Percentiles rank a stretch among this genome's conserved stretches.
Conservation (phyloP, 192 early-diverging fungal genomes). For the Phycomyces nitens region DNA sequence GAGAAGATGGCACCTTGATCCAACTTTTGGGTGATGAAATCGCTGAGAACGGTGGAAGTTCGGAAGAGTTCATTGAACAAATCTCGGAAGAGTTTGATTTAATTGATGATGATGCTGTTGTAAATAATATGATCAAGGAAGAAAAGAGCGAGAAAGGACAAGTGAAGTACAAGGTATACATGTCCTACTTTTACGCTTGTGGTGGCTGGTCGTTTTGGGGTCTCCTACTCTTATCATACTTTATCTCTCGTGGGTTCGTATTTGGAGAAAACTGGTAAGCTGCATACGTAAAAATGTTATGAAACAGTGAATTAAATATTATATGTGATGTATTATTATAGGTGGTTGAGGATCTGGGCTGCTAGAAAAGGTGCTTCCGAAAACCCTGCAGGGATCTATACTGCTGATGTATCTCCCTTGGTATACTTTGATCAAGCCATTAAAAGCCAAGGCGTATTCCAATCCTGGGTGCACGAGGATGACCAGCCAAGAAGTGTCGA, state of each 20-base stretch:
- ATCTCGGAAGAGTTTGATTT: constrained; percentile 34
- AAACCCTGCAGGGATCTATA: no score
- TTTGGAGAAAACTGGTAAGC: constrained; percentile 62
- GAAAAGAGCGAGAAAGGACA: constrained; percentile 83
- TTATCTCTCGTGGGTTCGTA: constrained; percentile 31
- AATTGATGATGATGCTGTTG: constrained; percentile 18
- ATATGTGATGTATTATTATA: no score
- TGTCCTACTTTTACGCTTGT: constrained; percentile 70
- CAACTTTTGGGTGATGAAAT: constrained; percentile 37
- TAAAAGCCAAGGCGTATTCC: constrained; percentile 6
- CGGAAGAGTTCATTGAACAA: constrained; percentile 34
- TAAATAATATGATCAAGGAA: constrained; percentile 68
- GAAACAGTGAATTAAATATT: no score
- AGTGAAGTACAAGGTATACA: constrained; percentile 73
- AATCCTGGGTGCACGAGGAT: constrained; percentile 3
- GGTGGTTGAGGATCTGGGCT: no score
- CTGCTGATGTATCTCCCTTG: not conserved
- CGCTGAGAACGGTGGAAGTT: constrained; percentile 24
- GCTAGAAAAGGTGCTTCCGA: no score
- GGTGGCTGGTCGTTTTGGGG: constrained; percentile 65
- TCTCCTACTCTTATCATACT: constrained; percentile 43
- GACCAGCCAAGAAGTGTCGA: constrained; percentile 19
- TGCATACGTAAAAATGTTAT: constrained; percentile 40
- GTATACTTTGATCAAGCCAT: not conserved
- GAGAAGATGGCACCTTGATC: constrained; percentile 39